phyloP scores from a whole-genome alignment of 2,329 filamentous ascomycete species.

The Cordyceps cateniannulata region DNA sequence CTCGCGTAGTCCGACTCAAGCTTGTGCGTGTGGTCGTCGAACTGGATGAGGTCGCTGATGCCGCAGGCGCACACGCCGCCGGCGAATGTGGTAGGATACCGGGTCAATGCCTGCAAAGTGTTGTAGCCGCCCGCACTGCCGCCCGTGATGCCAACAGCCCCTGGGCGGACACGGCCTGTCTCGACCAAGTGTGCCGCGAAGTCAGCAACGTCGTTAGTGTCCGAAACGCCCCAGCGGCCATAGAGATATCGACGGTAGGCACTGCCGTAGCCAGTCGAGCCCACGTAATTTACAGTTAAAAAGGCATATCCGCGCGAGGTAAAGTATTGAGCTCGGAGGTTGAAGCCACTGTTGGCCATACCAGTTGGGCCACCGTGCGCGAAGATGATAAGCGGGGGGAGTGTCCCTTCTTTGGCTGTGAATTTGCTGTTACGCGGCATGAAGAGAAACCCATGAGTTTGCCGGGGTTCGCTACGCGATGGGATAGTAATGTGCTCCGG shows the following conservation, averaged over 20 bases:
- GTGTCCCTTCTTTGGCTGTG: slow-evolving; percentile 26
- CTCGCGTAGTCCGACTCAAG: slow-evolving; percentile 49
- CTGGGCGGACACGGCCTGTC: slow-evolving; percentile 28
- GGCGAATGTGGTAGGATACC: slow-evolving; percentile 40
- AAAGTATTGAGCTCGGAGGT: slow-evolving; percentile 42
- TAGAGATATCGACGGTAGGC: slow-evolving; percentile 43
- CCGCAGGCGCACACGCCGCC: slow-evolving; percentile 44
- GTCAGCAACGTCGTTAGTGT: slow-evolving; percentile 44
- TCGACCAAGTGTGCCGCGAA: slow-evolving; percentile 35
- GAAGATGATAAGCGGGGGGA: slow-evolving; percentile 43
- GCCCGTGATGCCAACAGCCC: slow-evolving; percentile 42
- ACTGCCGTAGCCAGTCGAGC: slow-evolving; percentile 44
- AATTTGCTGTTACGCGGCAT: slow-evolving; percentile 42
- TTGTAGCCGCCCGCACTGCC: slow-evolving; percentile 48
- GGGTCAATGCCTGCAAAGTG: slow-evolving; percentile 41
- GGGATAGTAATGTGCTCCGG: slow-evolving; percentile 29
- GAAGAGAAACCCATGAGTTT: slow-evolving; percentile 41
- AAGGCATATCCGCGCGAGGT: slow-evolving; percentile 48
- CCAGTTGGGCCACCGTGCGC: slow-evolving; percentile 47
- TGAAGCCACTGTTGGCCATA: slow-evolving; percentile 35
- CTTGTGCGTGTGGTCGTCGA: slow-evolving; percentile 46
- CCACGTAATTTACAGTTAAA: slow-evolving; percentile 45
- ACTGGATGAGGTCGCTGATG: slow-evolving; percentile 41
- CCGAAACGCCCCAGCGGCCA: slow-evolving; percentile 43
- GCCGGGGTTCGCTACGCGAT: slow-evolving; percentile 23